Conservation (phyloP, 495 filamentous ascomycete species). For the Bryoglossum gracile region DNA sequence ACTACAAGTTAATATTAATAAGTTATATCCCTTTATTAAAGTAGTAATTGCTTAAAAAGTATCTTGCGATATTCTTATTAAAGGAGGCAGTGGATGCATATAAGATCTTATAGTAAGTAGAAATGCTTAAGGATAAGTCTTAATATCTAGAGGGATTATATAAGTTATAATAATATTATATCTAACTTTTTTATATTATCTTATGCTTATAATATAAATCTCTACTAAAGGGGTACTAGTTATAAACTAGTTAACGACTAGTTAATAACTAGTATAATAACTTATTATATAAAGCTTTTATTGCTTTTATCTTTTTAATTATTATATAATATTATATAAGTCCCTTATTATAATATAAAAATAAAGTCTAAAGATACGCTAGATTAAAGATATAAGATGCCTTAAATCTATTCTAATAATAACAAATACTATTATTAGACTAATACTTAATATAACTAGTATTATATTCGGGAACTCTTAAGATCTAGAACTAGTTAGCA, state of each 20-base stretch:
- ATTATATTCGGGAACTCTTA: background rate
- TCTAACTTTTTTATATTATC: background rate
- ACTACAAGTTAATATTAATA: background rate
- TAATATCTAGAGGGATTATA: background rate
- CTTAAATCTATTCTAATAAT: background rate
- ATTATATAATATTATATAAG: background rate
- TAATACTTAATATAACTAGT: background rate
- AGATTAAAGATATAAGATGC: background rate
- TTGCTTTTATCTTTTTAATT: background rate
- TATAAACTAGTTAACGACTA: background rate
- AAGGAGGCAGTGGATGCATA: too few relatives aligned
- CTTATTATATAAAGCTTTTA: background rate
- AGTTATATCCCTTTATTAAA: background rate
- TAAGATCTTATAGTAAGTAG: too few relatives aligned
- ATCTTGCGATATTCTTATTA: background rate
- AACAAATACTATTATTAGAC: background rate
- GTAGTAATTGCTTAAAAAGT: background rate
- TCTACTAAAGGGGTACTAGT: background rate
- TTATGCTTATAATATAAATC: background rate
- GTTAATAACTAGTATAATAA: background rate
- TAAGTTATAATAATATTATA: background rate
- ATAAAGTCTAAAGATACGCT: too few relatives aligned
- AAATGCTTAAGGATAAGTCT: background rate
- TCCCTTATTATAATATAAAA: background rate
- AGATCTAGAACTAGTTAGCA: background rate